Evolutionary conservation across 225 moss, liverwort and hornwort genomes (phyloP).

Genomic region (Ulota crispa): DNA sequence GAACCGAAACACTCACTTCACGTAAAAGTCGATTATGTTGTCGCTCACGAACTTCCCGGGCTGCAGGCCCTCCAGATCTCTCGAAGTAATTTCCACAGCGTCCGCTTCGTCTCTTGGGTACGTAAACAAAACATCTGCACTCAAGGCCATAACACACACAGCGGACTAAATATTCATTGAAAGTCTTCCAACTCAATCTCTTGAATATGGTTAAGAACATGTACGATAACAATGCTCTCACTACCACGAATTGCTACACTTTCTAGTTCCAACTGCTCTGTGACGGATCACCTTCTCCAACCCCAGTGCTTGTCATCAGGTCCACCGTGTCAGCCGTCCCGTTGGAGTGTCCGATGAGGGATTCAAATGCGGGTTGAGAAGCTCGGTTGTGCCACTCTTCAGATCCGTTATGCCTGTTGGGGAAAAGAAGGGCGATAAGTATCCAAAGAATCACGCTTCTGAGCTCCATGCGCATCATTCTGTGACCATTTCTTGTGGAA

Average conservation of each 20-base stretch:
- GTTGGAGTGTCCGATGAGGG: background rate
- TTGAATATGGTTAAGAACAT: background rate
- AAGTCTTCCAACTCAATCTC: too few relatives aligned
- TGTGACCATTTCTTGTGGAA: too few relatives aligned
- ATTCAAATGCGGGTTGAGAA: slow-evolving; percentile 7
- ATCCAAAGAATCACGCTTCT: too few relatives aligned
- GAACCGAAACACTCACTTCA: background rate
- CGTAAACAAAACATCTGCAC: background rate
- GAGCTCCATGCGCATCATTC: too few relatives aligned
- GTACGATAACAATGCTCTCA: accelerated
- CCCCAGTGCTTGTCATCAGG: background rate
- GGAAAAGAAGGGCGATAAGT: too few relatives aligned
- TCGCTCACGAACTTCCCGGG: background rate
- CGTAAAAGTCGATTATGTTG: background rate
- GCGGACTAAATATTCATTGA: accelerated
- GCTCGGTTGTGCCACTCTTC: background rate
- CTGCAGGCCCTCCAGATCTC: background rate
- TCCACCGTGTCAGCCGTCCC: background rate
- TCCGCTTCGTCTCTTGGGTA: background rate
- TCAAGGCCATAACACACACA: background rate
- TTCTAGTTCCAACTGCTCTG: too few relatives aligned
- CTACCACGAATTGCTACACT: background rate
- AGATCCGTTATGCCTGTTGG: too few relatives aligned
- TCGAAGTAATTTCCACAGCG: background rate
- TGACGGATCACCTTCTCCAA: background rate